Evolutionary conservation across 2,329 filamentous ascomycete species (phyloP), one percentile per base, ranked within the genome.

Genomic region (Beauveria caledonica): DNA sequence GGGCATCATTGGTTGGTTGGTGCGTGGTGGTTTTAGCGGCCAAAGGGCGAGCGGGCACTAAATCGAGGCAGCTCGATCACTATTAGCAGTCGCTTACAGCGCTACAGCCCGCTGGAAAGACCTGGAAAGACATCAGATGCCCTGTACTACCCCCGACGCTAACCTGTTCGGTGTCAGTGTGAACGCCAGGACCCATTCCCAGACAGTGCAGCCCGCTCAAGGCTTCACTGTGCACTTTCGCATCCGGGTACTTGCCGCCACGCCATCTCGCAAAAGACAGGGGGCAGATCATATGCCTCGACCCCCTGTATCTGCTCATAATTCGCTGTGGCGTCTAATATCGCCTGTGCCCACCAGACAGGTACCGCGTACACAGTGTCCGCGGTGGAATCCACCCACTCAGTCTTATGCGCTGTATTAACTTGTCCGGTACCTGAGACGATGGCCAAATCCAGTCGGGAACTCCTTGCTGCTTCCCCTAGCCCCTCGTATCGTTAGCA

Each of bases 311-410:
- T 27, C 33, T 25, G 25, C 25, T 4, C 49, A 19, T 29, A 59
- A 59, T 46, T 44, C 25, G 39, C 48, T 29, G 48, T 45, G 49
- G 56, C 56, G 48, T 58, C 48, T 52, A 59, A 59, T 59, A 53
- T 53, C 57, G 48, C 48, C 19, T n/a, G 49, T 59, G 57, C 42
- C 57, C 57, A 53, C 57, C 25, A 52, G 27, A 25, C 49, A 53
- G 49, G 57, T 59, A 59, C 40, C 48, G 9, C 13, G 57, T 59
- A 59, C 57, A 59, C 57, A 59, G 57, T 59, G 57, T 53, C 57
- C 57, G 49, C 49, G 27, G 57, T 52, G 11, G 57, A 52, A 21
- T 36, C 48, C 57, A 52, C 57, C 10, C 39, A 21, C 33, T 36
- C 33, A 5, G 33, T 36, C 33, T 15, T 13, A 36, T 36, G 33